Conservation (phyloP, 352 stramenopile species). For the Phytopythium helicoides region DNA sequence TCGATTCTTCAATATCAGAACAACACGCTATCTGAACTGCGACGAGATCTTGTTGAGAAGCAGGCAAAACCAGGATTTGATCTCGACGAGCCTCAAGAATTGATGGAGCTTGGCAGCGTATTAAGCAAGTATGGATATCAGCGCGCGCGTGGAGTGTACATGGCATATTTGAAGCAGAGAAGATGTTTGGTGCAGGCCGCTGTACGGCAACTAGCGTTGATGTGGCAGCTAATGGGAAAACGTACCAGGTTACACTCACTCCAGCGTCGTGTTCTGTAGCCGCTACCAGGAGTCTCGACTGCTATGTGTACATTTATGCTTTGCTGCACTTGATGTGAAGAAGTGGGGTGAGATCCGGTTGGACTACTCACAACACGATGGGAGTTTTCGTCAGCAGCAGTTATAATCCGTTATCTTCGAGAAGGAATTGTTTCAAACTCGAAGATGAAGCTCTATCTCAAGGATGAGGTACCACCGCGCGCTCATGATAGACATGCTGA, state of each 20-base stretch:
- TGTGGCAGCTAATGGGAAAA: not conserved
- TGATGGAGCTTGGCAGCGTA: not conserved
- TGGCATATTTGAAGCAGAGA: not conserved
- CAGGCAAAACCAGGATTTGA: not conserved
- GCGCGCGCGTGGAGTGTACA: not conserved
- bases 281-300: not conserved
- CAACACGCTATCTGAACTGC: not conserved
- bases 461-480: not conserved
- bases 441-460: not conserved
- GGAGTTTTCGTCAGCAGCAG: not conserved
- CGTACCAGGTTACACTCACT: not conserved
- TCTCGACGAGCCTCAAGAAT: not conserved
- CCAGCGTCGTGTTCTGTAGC: not conserved
- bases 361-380: not conserved
- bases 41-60: not conserved
- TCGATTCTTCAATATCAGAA: constrained; percentile 2
- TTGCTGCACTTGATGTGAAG: not conserved
- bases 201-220: not conserved
- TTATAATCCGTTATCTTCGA: not conserved
- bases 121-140: not conserved
- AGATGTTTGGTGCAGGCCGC: not conserved
- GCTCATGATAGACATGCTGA: not conserved
- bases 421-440: not conserved
- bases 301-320: not conserved
- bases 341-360: not conserved